Conservation (phyloP, 345 rosid genomes). For the Aegle marmelos region DNA sequence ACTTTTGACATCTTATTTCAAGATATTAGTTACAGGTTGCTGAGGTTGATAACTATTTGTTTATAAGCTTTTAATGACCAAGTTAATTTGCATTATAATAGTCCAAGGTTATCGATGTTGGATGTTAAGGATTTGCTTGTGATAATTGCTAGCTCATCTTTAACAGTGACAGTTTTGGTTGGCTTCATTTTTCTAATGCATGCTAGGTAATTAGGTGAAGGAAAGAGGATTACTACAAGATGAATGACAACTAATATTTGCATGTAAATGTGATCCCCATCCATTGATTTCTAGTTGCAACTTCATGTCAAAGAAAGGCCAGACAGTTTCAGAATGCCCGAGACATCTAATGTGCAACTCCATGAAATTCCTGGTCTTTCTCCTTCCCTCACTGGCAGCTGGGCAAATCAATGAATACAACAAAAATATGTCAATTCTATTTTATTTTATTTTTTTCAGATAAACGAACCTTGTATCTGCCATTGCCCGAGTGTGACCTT, state of each 20-base stretch:
- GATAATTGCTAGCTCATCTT: neutral
- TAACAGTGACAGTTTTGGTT: neutral
- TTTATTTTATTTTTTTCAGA: neutral
- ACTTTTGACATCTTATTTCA: neutral
- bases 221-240: neutral
- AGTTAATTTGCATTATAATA: neutral
- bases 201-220: neutral
- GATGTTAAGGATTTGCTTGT: neutral
- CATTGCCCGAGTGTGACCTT: neutral
- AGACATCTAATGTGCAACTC: neutral
- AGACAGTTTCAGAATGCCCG: neutral
- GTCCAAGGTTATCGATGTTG: neutral
- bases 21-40: neutral
- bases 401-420: neutral
- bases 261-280: neutral
- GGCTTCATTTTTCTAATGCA: neutral
- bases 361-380: neutral
- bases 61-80: neutral
- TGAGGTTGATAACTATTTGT: neutral
- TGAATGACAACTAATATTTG: neutral
- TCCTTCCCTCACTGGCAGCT: neutral
- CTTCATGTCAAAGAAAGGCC: neutral
- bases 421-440: no score
- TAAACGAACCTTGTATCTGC: neutral
- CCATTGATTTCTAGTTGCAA: neutral